A percentile compares a stretch with the other conserved stretches of the same genome.
Evolutionary conservation across 164 flowering plant species (phyloP).

Genomic region (Sextonia rubra): DNA sequence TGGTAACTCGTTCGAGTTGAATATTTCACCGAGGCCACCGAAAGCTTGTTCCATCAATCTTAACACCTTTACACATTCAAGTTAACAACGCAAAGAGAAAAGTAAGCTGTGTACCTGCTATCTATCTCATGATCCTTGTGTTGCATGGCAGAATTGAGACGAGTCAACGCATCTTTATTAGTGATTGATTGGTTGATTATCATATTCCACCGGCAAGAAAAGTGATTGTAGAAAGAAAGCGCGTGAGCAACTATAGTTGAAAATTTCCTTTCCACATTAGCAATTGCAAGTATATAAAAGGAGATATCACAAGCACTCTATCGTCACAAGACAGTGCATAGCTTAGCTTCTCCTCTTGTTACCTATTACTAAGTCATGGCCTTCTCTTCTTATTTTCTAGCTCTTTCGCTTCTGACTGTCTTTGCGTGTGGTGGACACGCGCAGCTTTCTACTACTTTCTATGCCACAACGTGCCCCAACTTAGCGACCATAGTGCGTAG

Average conservation of each 20-base stretch:
- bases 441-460: slow-evolving; percentile 46
- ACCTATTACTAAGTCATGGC: neutral
- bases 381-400: neutral
- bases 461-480: slow-evolving; percentile 40
- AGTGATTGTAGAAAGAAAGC: neutral
- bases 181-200: too few species aligned
- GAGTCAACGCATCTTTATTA: neutral
- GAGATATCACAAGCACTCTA: neutral
- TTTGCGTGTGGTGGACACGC: slow-evolving; percentile 21
- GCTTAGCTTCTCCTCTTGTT: neutral
- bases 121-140: neutral
- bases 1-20: too few species aligned
- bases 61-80: too few species aligned
- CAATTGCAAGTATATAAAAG: slow-evolving; percentile 3
- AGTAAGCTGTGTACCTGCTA: neutral
- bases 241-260: neutral
- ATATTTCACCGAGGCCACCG: too few species aligned
- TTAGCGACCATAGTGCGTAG: slow-evolving; percentile 28
- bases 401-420: slow-evolving; percentile 9
- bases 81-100: neutral
- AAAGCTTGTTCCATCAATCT: too few species aligned
- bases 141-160: neutral
- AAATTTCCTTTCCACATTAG: neutral
- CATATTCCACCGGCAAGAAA: neutral
- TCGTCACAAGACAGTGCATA: neutral